Evolutionary conservation across 2,329 filamentous ascomycete species (phyloP).

Genomic region (Penicillium sp.): DNA sequence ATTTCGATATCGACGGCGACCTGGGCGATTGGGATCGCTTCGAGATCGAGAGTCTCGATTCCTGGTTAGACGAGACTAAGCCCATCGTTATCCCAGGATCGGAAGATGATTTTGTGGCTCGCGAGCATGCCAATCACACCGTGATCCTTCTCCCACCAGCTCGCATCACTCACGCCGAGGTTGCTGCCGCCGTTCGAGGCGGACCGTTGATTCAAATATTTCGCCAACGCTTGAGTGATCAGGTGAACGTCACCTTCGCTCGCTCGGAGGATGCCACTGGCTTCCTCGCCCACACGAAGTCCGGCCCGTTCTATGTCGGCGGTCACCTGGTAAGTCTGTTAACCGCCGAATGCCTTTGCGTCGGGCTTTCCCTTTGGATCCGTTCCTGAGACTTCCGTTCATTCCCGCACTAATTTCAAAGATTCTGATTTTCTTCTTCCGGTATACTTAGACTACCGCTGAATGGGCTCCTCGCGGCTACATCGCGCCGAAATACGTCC

Average conservation of each 20-base stretch:
- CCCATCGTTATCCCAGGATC: background rate
- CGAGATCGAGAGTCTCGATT: background rate
- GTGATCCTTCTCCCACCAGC: background rate
- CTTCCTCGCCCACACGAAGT: background rate
- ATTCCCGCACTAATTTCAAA: background rate
- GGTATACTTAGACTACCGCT: background rate
- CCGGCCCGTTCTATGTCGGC: background rate
- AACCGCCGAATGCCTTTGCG: background rate
- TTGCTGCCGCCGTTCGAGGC: constrained; percentile 2
- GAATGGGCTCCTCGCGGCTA: background rate
- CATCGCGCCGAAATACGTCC: background rate
- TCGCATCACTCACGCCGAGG: background rate
- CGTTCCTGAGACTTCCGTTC: background rate
- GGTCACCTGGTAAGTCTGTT: background rate
- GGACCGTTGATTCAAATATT: constrained; percentile 3
- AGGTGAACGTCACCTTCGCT: constrained; percentile 4
- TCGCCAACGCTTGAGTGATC: background rate
- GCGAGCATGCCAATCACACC: background rate
- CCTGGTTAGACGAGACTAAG: background rate
- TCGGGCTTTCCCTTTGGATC: background rate
- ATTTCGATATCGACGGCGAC: background rate
- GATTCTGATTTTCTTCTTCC: background rate
- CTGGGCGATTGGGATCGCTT: background rate
- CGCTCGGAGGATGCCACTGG: background rate
- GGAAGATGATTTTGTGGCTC: background rate